Base-by-base conservation (phyloP, 148 eudicot species). In the Suaeda aralocaspica region DNA sequence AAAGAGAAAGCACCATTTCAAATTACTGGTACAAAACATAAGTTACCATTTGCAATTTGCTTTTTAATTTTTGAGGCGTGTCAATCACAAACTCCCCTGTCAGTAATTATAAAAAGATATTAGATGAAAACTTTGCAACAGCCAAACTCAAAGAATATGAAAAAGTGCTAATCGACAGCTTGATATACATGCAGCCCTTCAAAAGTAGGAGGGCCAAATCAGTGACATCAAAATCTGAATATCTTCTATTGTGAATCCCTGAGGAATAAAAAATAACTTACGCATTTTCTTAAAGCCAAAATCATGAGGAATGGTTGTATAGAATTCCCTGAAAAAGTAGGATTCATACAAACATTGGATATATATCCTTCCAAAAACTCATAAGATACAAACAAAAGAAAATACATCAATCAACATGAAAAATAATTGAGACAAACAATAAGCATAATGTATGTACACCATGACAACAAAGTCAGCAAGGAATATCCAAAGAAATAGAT, bases 221-320 rank as follows among this genome's bases (percentile, higher is more conserved):
- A 58, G 28, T 58, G 58, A 58, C 24, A 28, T 34, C 58, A 42
- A 61, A 50, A 21, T 52, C 41, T 46, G 33, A 46, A 50, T 52
- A 59, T 2, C 34, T 42, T 2, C 52, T 44, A 39, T 13, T n/a
- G n/a, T n/a, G n/a, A n/a, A n/a, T n/a, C n/a, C 68, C 33, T 59
- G 61, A 48, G 18, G 24, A 41, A 44, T 31, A 36, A 75, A n/a
- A 46, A 58, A 61, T 44, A 34, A 87, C 98, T 85, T 81, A 94
- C 99, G 71, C 96, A 91, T 94, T 80, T 94, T 94, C 64, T 74
- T 84, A 72, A 85, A 94, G 71, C 99, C 99, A 86, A 94, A 94
- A 79, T 94, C 97, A 80, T 91, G 99, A 68, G 97, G 99, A 72
- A 94, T 87, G 51, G 81, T 86, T 2, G 97, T 91, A 80, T 91